Evolutionary conservation across 2,329 filamentous ascomycete species (phyloP), one percentile per base, ranked within the genome.

Genomic region (Keithomyces neogunnii): DNA sequence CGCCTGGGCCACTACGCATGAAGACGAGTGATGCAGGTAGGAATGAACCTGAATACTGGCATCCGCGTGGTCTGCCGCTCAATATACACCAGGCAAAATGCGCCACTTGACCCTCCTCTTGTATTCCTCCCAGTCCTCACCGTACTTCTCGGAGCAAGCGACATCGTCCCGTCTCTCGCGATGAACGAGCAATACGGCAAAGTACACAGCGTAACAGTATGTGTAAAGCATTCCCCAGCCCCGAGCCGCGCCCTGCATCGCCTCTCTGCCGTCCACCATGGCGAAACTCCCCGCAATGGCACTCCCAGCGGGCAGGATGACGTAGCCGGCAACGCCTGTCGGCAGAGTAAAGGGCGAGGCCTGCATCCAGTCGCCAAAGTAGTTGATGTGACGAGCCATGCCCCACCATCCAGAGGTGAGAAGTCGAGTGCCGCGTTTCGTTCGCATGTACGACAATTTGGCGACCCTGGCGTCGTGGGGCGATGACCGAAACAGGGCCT

Each of bases 371-470:
- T 96, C 91, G 39, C 90, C 91, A 3, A 95, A 73, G 69, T 96
- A 96, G 72, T 96, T 96, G 75, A 96, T 90, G 68, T 96, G 91
- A 32, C 91, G 81, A 0, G 89, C 86, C 29, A 80, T 76, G 35
- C 90, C 91, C 91, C 91, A 96, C 91, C 91, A 96, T 44, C 91
- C 91, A 1, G 85, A 84, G 0, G 84, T 82, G 54, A 96, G 76
- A 33, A 96, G 78, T 53, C 84, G 85, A 28, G 86, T 89, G 49
- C 91, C 91, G 3, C 81, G 76, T 61, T 83, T 83, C 2, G 91
- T 96, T 69, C 92, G 77, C 53, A 96, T 89, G 66, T 85, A 95
- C 59, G 85, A 81, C 59, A 96, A 80, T 63, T 91, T 82, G 39
- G 80, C 78, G 48, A 96, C 81, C 11, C 78, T 76, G 0, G 89